phyloP scores from a whole-genome alignment of 164 flowering plant species.

The Liriodendron chinense region DNA sequence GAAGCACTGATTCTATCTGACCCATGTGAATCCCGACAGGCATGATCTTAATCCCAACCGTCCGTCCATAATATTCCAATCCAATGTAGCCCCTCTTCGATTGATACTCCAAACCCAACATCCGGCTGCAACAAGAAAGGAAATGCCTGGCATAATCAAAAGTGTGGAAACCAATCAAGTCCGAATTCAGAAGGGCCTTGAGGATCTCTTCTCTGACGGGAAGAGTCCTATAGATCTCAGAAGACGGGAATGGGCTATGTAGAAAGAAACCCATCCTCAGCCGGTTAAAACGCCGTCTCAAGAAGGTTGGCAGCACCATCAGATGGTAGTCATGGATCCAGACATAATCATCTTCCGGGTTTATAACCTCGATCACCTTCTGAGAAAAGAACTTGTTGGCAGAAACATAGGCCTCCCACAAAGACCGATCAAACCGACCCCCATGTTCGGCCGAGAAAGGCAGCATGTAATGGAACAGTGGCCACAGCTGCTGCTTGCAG shows the following conservation, averaged over 20 bases:
- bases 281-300: slow-evolving; percentile 15
- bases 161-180: slow-evolving; percentile 66
- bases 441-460: slow-evolving; percentile 60
- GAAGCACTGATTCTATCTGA: slow-evolving; percentile 58
- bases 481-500: slow-evolving; percentile 76
- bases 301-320: slow-evolving; percentile 14
- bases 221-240: slow-evolving; percentile 16
- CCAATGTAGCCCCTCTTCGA: slow-evolving; percentile 79
- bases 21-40: slow-evolving; percentile 80
- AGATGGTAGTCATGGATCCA: slow-evolving; percentile 70
- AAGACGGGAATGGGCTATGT: slow-evolving; percentile 16
- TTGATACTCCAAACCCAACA: slow-evolving; percentile 73
- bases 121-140: slow-evolving; percentile 74
- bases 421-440: slow-evolving; percentile 60
- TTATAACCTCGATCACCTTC: slow-evolving; percentile 68
- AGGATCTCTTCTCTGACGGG: slow-evolving; percentile 26
- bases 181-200: slow-evolving; percentile 15
- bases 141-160: slow-evolving; percentile 84
- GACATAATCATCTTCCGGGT: slow-evolving; percentile 72
- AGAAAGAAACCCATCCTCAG: slow-evolving; percentile 17
- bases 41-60: slow-evolving; percentile 70
- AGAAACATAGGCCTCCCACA: slow-evolving; percentile 77
- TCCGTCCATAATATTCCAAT: slow-evolving; percentile 69
- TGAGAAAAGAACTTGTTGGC: slow-evolving; percentile 69
- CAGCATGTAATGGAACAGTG: slow-evolving; percentile 77